Evolutionary conservation across 2,329 filamentous ascomycete genomes (phyloP), one percentile per base, ranked within the genome.

Genomic region (Lachnellula cervina): DNA sequence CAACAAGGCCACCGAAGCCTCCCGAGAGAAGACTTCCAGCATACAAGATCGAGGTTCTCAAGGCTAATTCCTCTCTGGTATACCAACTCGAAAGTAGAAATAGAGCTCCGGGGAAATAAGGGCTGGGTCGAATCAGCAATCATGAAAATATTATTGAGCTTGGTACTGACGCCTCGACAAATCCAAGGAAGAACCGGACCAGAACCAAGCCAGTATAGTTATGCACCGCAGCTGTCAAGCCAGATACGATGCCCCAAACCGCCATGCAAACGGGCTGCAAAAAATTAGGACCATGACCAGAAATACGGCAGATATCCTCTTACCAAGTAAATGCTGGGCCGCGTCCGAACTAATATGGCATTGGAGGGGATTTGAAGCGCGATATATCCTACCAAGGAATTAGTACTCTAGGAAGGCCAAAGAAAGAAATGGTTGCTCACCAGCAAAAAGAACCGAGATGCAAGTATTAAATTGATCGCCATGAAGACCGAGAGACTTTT

Each of bases 51-150:
- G 74, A 72, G 8, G 76, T 73, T 43, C 75, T 69, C 1, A 71
- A 66, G n/a, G 72, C 69, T 25, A 77, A 62, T 60, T 76, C 74
- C 61, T 79, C 76, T 34, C 77, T 71, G 2, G 77, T 81, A 66
- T 82, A 83, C 68, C 79, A 83, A 38, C 78, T 75, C 1, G 75
- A 76, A 3, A 82, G 70, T 51, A 80, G 73, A 55, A 78, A 77
- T 4, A 78, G 64, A 1, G 73, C 75, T 11, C 79, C 79, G 0
- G 78, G 77, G 38, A 56, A 52, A 25, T 55, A 52, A 16, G 56
- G 54, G 9, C 54, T 57, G 19, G 8, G 11, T 21, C 11, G 17
- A 2, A 43, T 43, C 11, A 49, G 23, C 25, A 45, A n/a, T 43
- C 35, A 43, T 17, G 4, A 17, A n/a, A 8, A 32, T 2, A 16